Base-by-base conservation (phyloP, 1,284 basidiomycete genomes). In the Ustilago cynodontis region DNA sequence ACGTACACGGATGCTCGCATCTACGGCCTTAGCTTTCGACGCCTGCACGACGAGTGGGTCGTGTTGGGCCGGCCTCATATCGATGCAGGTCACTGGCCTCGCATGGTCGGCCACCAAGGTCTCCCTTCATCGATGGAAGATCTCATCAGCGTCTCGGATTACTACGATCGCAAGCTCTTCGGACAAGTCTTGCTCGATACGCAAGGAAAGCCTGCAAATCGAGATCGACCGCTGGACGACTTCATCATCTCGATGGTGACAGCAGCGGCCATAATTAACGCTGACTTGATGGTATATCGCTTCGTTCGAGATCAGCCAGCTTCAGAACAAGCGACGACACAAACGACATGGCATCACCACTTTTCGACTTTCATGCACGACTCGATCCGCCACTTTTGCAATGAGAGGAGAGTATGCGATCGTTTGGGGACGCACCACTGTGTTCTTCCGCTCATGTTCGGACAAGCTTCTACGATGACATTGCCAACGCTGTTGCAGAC, bases 21-120 rank as follows among this genome's bases (percentile, higher is more conserved):
- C 24, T 75, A 75, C 39, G 72, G 64, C 2, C 33, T 75, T 26
- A 63, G 67, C 63, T 75, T 75, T 43, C 58, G 57, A 31, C 62
- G 72, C 3, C 28, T 75, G 45, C 59, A 75, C 35, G 72, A 75
- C 31, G 72, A 75, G 56, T 75, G 72, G 72, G 57, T 63, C 14
- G 66, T 55, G 3, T 16, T 75, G 33, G 72, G 72, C 1, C 55
- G 39, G 31, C 72, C 72, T 22, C 54, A 37, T 37, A 35, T 75
- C 57, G 41, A 75, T 50, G 65, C 72, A 10, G 58, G 45, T 9
- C 72, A 75, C 20, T 75, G 72, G 72, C 72, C 72, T 13, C 62
- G 59, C 7, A 56, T 75, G 59, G 13, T 29, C 8, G 72, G 72
- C 10, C 72, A 75, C 50, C 59, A 39, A 16, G 72, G 72, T 16